Evolutionary conservation across 805 yeast genomes (phyloP), one percentile per base, ranked within the genome.

Genomic region (Pichia membranifaciens): DNA sequence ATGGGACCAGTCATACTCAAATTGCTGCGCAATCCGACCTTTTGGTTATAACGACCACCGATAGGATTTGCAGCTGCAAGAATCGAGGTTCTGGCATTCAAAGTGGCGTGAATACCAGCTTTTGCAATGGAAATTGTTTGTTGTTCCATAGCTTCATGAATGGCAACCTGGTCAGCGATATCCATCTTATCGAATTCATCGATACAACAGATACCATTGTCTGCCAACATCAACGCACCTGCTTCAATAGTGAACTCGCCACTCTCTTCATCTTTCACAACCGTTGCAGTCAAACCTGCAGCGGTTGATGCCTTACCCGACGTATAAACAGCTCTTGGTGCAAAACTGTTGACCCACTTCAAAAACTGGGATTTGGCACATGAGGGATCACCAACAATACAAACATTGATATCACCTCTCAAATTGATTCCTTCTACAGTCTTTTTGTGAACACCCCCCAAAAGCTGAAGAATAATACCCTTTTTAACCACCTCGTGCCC

Each of bases 141-240:
- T 69, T 93, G 99, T 75, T 93, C 99, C 99, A 93, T 93, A 21
- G 98, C 99, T 71, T 93, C 99, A 70, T 93, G 99, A 70, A 93
- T 91, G 3, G 98, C 98, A 47, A 93, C 98, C 69, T 93, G 98
- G 68, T 93, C 98, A 1, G 82, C 68, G 38, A 90, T 67, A 66
- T 91, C 97, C 99, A 93, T 93, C 71, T 93, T 93, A 64, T 93
- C 99, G 58, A 93, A 93, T 70, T 93, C 99, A 66, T 93, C 99
- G 66, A 93, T 93, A 58, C 96, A 95, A 75, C 99, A 93, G 51
- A 93, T 87, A 52, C 99, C 99, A 62, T 91, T 93, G 68, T 93
- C 99, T 1, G 99, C 98, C 54, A 93, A 74, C 97, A 93, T 93
- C 49, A 93, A 72, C 2, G 99, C 99, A 64, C 99, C 99, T 2